Percentiles rank a stretch among this genome's conserved stretches.
phyloP scores from a whole-genome alignment of 495 filamentous ascomycete genomes.

The Aspergillus nidulans region DNA sequence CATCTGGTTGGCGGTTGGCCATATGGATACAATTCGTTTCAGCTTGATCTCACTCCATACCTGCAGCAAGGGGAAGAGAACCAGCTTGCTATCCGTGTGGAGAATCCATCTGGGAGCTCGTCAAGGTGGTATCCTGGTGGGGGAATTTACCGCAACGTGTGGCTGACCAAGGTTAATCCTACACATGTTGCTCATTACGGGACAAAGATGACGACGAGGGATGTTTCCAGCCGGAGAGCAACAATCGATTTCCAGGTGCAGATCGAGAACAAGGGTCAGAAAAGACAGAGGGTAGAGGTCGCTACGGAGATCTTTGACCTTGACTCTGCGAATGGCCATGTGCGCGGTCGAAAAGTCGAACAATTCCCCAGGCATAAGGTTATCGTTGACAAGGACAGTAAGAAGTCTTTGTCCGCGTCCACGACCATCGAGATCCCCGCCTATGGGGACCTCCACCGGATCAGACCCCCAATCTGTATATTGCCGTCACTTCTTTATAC shows the following conservation, averaged over 20 bases:
- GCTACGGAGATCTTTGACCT: neutral
- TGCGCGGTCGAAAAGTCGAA: neutral
- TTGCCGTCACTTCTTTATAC: neutral
- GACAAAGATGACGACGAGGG: neutral
- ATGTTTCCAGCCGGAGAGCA: neutral
- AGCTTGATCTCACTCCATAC: slow-evolving; percentile 2
- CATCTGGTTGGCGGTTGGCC: slow-evolving; percentile 9
- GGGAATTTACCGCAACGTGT: slow-evolving; percentile 9
- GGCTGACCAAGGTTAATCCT: slow-evolving; percentile 6
- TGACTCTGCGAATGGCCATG: neutral
- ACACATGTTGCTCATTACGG: slow-evolving; percentile 3
- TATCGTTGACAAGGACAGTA: neutral
- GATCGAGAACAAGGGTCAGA: neutral
- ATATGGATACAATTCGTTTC: slow-evolving; percentile 9
- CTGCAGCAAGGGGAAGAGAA: neutral
- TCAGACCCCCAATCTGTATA: neutral
- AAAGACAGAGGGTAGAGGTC: neutral
- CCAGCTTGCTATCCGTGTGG: slow-evolving; percentile 1
- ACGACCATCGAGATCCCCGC: neutral
- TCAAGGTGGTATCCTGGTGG: slow-evolving; percentile 8
- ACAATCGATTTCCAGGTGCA: neutral
- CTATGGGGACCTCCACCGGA: slow-evolving; percentile 1
- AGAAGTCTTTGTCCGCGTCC: neutral
- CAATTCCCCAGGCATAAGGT: neutral
- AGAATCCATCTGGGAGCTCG: slow-evolving; percentile 1